Base-by-base conservation (phyloP, 164 flowering plant species). In the Magnolia officinalis region DNA sequence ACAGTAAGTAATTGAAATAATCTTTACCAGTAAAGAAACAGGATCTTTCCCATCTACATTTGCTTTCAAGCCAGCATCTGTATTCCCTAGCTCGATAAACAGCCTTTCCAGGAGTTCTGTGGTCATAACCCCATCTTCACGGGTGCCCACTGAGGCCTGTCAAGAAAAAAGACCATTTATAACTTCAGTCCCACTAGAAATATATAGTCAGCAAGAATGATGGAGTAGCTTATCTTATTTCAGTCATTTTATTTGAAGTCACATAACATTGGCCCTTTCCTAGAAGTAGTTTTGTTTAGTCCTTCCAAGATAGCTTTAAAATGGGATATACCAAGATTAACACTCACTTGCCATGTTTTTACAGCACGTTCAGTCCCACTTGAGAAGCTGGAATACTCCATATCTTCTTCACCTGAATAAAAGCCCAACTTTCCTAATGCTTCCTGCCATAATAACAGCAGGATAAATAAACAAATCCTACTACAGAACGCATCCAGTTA, bases 401-500 rank as follows among this genome's bases (percentile, higher is more conserved):
- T 84, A 79, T 93, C 99, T 82, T 93, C 97, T 79, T 96, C 99
- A 37, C 99, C 98, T 8, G 92, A 92, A 86, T 91, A 93, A 84
- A 93, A 93, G 66, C 99, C 99, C 82, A 92, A 80, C 26, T 78
- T 89, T 76, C 76, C 85, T 79, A 93, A 78, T 55, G 95, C 97
- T 80, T 96, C 98, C 99, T 95, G 90, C 55, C 78, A 75, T 55
- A 73, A 75, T 73, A 19, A 63, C 59, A 65, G 55, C 77, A n/a
- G 73, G 19, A 73, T 68, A 23, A 76, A 63, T 20, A 64, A 70
- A 70, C 14, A 37, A 37, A 37, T 37, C 45, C 45, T 4, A 37
- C 45, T 37, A 37, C 6, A 37, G 6, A 37, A 37, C 6, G 45
- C 45, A 37, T 3, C 45, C 45, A 37, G 45, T 37, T 37, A 37